These are phyloP conservation scores for Iberis pinnata DNA, from an alignment of 345 rosid species.

Conservation along the genomic window DNA sequence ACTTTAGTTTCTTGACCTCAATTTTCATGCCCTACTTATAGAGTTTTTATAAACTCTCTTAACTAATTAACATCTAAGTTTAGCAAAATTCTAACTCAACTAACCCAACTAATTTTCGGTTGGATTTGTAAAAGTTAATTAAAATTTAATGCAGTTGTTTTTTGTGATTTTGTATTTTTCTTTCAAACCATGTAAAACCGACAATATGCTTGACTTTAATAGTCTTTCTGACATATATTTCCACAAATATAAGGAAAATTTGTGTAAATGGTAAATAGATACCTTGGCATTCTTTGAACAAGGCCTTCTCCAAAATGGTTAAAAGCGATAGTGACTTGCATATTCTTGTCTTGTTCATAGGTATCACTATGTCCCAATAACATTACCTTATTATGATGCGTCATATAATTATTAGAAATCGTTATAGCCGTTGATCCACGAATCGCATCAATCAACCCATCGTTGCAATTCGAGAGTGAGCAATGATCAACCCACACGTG, in stretches of 20 bases:
- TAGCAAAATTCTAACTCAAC: neutral
- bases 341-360: slow-evolving; percentile 58
- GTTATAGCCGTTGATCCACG: slow-evolving; percentile 71
- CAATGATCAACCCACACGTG: slow-evolving; percentile 83
- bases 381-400: slow-evolving; percentile 83
- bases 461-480: slow-evolving; percentile 60
- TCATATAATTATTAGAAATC: slow-evolving; percentile 66
- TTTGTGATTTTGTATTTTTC: slow-evolving; percentile 2
- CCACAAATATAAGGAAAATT: neutral
- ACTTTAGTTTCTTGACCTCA: neutral
- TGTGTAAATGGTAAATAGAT: neutral
- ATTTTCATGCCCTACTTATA: neutral
- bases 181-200: slow-evolving; percentile 13
- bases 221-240: slow-evolving; percentile 1
- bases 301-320: slow-evolving; percentile 89
- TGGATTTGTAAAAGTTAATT: neutral
- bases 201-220: slow-evolving; percentile 20
- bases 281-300: slow-evolving; percentile 85
- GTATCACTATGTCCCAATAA: slow-evolving; percentile 68
- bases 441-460: slow-evolving; percentile 69
- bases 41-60: neutral
- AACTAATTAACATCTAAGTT: neutral
- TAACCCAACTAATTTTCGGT: slow-evolving; percentile 8
- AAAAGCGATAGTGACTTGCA: slow-evolving; percentile 82
- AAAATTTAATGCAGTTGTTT: slow-evolving; percentile 2